Percentiles rank a stretch among this genome's conserved stretches.
Evolutionary conservation across 441 rosid genomes (phyloP).

Genomic region (Euphorbia schlechtendalii): DNA sequence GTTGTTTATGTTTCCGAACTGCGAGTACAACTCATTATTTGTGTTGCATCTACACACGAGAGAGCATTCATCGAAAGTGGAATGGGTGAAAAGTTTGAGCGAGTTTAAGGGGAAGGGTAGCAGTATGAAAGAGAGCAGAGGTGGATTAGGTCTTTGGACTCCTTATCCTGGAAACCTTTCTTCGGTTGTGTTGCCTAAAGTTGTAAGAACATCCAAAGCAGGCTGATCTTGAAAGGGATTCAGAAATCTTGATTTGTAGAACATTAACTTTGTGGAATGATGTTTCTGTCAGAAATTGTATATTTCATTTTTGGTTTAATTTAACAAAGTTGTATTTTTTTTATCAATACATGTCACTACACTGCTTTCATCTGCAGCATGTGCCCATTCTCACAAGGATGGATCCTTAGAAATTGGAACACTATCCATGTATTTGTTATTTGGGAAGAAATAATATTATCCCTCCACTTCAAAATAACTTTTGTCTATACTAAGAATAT

Average conservation of each 20-base stretch:
- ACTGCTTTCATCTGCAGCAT: no score
- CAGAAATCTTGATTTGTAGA: neutral
- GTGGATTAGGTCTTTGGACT: constrained; percentile 94
- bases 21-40: constrained; percentile 84
- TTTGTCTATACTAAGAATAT: no score
- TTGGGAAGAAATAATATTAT: no score
- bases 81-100: constrained; percentile 74
- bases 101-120: constrained; percentile 80
- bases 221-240: constrained; percentile 35
- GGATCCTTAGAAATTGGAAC: neutral
- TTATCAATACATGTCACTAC: no score
- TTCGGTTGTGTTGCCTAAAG: constrained; percentile 58
- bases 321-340: neutral
- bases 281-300: neutral
- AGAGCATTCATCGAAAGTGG: constrained; percentile 93
- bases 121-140: constrained; percentile 73
- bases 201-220: constrained; percentile 82
- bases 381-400: neutral
- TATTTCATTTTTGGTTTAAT: neutral
- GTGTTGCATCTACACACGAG: constrained; percentile 79
- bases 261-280: neutral
- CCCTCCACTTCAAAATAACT: no score
- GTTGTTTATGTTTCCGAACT: constrained; percentile 84
- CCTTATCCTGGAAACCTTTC: constrained; percentile 82
- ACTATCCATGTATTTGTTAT: neutral